These are phyloP conservation scores for Coniochaeta hoffmannii DNA, from an alignment of 2,329 filamentous ascomycete species.

Conservation along the genomic window DNA sequence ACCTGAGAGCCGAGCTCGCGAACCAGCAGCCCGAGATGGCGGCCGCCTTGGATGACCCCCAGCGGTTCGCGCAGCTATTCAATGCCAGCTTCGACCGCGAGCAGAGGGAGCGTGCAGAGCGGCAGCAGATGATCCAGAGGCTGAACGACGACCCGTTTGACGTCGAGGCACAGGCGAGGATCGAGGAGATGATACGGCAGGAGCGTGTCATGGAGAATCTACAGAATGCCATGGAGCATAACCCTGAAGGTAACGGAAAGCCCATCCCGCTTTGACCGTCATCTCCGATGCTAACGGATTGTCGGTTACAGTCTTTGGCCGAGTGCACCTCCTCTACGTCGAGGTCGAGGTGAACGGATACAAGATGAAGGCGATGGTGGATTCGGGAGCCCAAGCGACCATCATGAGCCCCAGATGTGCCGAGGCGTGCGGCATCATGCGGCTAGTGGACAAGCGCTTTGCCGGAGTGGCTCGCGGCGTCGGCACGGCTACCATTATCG, in stretches of 20 bases:
- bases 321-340: constrained; percentile 94
- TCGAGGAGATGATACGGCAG: constrained; percentile 95
- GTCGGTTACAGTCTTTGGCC: constrained; percentile 66
- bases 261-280: constrained; percentile 1
- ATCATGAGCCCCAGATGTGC: constrained; percentile 97
- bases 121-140: constrained; percentile 73
- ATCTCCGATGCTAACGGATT: constrained; percentile 7
- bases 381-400: constrained; percentile 94
- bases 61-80: constrained; percentile 68
- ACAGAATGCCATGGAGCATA: constrained; percentile 94
- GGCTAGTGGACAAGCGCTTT: constrained; percentile 86
- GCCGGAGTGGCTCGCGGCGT: constrained; percentile 89
- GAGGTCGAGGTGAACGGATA: constrained; percentile 90
- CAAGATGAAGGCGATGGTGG: constrained; percentile 90
- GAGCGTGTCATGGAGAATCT: constrained; percentile 92
- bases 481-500: constrained; percentile 88
- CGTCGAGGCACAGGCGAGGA: constrained; percentile 79
- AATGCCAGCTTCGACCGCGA: constrained; percentile 62
- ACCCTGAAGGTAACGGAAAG: constrained; percentile 78
- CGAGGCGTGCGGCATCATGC: constrained; percentile 90
- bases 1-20: constrained; percentile 62
- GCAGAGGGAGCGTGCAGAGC: constrained; percentile 63
- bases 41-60: constrained; percentile 65
- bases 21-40: constrained; percentile 70
- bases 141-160: constrained; percentile 95